A percentile compares a stretch with the other conserved stretches of the same genome.
Conservation (phyloP, 306 rosid genomes). For the Vicia faba region DNA sequence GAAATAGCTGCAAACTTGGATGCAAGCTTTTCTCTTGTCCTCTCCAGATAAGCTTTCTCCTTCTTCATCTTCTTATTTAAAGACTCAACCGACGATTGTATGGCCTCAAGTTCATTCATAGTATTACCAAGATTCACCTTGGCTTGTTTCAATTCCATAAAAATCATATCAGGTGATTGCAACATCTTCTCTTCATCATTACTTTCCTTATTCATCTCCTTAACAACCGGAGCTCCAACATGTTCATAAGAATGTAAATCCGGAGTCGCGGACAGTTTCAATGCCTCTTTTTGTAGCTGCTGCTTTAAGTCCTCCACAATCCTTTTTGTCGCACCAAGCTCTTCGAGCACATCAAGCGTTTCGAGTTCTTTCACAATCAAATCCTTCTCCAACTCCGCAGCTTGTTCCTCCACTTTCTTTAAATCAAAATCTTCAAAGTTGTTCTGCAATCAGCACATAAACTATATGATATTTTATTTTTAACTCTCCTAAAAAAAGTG, state of each 20-base stretch:
- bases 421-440: conserved; percentile 70
- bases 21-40: conserved; percentile 58
- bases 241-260: conserved; percentile 49
- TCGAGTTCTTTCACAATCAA: conserved; percentile 92
- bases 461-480: no score
- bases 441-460: conserved; percentile 47
- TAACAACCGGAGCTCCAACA: conserved; percentile 54
- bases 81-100: conserved; percentile 78
- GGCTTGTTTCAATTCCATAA: conserved; percentile 87
- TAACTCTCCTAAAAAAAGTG: no score
- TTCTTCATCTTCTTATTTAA: conserved; percentile 81
- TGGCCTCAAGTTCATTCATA: conserved; percentile 72
- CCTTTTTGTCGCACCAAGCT: conserved; percentile 77
- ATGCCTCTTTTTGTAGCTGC: conserved; percentile 73
- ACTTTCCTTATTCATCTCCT: conserved; percentile 63
- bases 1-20: conserved; percentile 58
- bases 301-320: conserved; percentile 87
- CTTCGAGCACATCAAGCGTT: conserved; percentile 94
- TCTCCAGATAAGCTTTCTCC: conserved; percentile 69
- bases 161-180: conserved; percentile 76
- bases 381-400: conserved; percentile 94
- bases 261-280: conserved; percentile 56
- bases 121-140: conserved; percentile 85
- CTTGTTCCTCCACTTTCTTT: conserved; percentile 94
- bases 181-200: conserved; percentile 46